phyloP scores from a whole-genome alignment of 2,329 filamentous ascomycete genomes.

The Onygenales sp. region DNA sequence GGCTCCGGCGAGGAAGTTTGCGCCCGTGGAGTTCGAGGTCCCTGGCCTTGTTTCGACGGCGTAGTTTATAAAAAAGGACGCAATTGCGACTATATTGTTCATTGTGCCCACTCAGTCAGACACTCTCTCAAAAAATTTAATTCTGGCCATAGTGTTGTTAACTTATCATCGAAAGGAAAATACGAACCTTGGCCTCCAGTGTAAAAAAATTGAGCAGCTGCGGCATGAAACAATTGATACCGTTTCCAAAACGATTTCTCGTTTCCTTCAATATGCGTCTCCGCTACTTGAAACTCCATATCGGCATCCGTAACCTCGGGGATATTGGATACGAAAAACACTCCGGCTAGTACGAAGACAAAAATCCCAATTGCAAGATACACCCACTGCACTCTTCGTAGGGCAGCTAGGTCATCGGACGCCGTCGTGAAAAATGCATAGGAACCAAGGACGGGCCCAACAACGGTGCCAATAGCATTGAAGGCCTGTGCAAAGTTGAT shows the following conservation, averaged over 20 bases:
- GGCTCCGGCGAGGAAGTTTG: constrained; percentile 63
- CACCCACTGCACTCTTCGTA: constrained; percentile 66
- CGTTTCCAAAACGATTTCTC: constrained; percentile 59
- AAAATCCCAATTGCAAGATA: constrained; percentile 72
- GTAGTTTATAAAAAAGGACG: constrained; percentile 65
- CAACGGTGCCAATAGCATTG: constrained; percentile 64
- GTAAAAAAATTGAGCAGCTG: constrained; percentile 70
- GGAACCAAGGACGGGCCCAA: constrained; percentile 64
- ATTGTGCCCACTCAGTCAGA: not conserved
- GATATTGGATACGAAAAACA: constrained; percentile 60
- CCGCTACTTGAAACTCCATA: constrained; percentile 53
- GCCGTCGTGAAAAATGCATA: constrained; percentile 63
- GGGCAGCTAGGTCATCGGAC: constrained; percentile 45
- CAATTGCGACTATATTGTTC: constrained; percentile 30
- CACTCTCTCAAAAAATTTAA: not conserved
- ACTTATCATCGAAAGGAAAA: constrained; percentile 8
- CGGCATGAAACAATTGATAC: constrained; percentile 66
- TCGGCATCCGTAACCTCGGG: constrained; percentile 66
- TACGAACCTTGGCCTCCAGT: constrained; percentile 58
- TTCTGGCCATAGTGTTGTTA: constrained; percentile 8
- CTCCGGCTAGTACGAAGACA: constrained; percentile 54
- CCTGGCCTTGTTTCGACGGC: constrained; percentile 49
- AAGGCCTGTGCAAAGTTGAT: constrained; percentile 71
- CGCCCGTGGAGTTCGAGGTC: constrained; percentile 47
- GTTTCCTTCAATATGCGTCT: constrained; percentile 45